Evolutionary conservation across 352 stramenopile genomes (phyloP), one percentile per base, ranked within the genome.

Genomic region (Globisporangium barbulae): DNA sequence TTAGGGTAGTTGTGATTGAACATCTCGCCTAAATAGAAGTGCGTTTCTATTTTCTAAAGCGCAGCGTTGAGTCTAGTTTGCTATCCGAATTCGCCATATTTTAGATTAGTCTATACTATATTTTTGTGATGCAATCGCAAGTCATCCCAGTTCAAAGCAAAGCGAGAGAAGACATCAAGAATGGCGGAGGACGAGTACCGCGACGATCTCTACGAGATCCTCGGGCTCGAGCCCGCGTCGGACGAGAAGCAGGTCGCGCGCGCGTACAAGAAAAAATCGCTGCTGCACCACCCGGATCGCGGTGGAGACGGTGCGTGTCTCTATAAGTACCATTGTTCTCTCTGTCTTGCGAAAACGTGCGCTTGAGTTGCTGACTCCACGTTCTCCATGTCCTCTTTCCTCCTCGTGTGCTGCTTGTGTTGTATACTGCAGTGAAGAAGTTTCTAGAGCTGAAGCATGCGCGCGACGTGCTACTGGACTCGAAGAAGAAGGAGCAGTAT

Each of bases 241-340:
- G 76, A 90, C 58, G 78, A 84, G 65, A 81, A 85, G 44, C 74
- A 88, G 35, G 78, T 95, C 19, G 78, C 81, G n/a, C 81, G 81
- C 57, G 86, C 86, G 1, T 95, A 93, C 68, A 93, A 90, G 69
- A 91, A 91, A 72, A 88, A 85, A 70, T 91, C 81, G 8, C 79
- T 93, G 25, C 48, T 83, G 44, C 81, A 93, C 33, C 86, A 95
- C 53, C 86, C 86, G 13, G 86, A 95, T 60, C 85, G 85, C 49
- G 84, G 86, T 15, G 86, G 86, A 56, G 83, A 95, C 50, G 83
- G 85, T 94, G 70, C 59, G 68, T 61, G 41, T 12, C 8, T 21
- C 19, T 21, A n/a, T 17, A 48, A 3, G 8, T 2, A 5, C 35
- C 25, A 22, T 19, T 42, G 19, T 5, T 22, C 25, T 37, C 30